Evolutionary conservation across 768 basidiomycete genomes (phyloP).

Genomic region (Pilatotrama ljubarskyi): DNA sequence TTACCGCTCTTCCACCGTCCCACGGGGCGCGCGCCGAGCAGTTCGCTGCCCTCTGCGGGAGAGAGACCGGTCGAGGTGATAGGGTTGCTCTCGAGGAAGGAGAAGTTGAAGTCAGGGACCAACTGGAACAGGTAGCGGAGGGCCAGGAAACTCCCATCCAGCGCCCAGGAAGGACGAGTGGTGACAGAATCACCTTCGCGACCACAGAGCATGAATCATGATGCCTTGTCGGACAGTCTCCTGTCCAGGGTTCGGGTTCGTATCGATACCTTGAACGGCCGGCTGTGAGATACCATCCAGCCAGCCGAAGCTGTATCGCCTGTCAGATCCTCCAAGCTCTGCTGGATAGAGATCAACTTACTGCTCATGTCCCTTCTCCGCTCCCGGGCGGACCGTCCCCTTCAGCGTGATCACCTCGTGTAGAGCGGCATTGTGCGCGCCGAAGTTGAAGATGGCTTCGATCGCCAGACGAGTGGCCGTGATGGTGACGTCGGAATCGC

Average conservation of each 20-base stretch:
- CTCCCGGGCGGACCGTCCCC: conserved; percentile 37
- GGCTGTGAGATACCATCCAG: conserved; percentile 35
- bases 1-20: conserved; percentile 37
- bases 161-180: conserved; percentile 35
- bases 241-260: conserved; percentile 24
- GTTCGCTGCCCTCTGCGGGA: conserved; percentile 25
- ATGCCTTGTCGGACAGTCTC: conserved; percentile 30
- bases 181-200: conserved; percentile 20
- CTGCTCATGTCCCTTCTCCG: conserved; percentile 32
- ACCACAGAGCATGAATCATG: conserved; percentile 31
- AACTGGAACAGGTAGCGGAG: conserved; percentile 35
- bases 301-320: conserved; percentile 27
- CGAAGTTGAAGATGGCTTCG: conserved; percentile 32
- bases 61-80: conserved; percentile 21
- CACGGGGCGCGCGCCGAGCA: conserved; percentile 36
- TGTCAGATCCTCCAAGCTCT: neutral
- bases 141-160: conserved; percentile 34
- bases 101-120: conserved; percentile 39
- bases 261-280: conserved; percentile 31
- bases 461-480: conserved; percentile 21
- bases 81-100: conserved; percentile 28
- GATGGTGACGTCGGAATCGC: conserved; percentile 41
- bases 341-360: neutral
- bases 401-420: conserved; percentile 37
- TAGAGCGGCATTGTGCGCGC: conserved; percentile 38